A percentile compares a stretch with the other conserved stretches of the same genome.
Evolutionary conservation across 352 stramenopile species (phyloP).

Genomic region (Thalassiosira exigua): DNA sequence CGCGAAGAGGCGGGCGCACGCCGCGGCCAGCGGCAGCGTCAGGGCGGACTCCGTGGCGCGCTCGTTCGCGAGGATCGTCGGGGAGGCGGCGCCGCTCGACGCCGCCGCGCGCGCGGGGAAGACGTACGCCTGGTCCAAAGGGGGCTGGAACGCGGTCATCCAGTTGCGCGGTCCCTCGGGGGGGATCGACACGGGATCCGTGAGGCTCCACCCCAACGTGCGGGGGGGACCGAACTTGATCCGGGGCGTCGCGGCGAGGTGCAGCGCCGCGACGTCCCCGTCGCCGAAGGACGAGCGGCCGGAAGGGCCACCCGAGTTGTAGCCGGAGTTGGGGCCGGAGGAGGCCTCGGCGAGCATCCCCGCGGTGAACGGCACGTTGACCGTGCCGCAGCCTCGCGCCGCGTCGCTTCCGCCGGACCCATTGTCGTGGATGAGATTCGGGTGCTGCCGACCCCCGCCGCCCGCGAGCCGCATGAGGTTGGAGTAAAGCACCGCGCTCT

Average conservation of each 20-base stretch:
- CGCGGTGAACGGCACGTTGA: slow-evolving; percentile 43
- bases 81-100: background rate
- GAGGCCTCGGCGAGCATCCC: slow-evolving; percentile 35
- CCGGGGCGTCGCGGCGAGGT: slow-evolving; percentile 48
- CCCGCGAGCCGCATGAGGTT: slow-evolving; percentile 22
- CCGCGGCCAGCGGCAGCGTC: slow-evolving; percentile 71
- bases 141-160: slow-evolving; percentile 66
- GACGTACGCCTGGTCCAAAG: slow-evolving; percentile 75
- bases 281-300: slow-evolving; percentile 15
- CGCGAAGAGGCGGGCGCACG: slow-evolving; percentile 56
- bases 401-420: background rate
- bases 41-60: slow-evolving; percentile 72
- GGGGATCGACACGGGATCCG: slow-evolving; percentile 60
- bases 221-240: slow-evolving; percentile 68
- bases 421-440: too few relatives aligned
- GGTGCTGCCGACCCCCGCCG: background rate
- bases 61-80: slow-evolving; percentile 69
- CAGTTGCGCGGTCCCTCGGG: slow-evolving; percentile 17
- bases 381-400: slow-evolving; percentile 1
- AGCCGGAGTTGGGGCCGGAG: slow-evolving; percentile 7
- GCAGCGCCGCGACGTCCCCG: slow-evolving; percentile 21
- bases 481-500: slow-evolving; percentile 45
- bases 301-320: slow-evolving; percentile 24
- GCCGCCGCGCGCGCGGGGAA: slow-evolving; percentile 34
- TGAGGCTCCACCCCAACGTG: slow-evolving; percentile 70